Evolutionary conservation across 164 flowering plant species (phyloP).

Genomic region (Magnolia changhungtana): DNA sequence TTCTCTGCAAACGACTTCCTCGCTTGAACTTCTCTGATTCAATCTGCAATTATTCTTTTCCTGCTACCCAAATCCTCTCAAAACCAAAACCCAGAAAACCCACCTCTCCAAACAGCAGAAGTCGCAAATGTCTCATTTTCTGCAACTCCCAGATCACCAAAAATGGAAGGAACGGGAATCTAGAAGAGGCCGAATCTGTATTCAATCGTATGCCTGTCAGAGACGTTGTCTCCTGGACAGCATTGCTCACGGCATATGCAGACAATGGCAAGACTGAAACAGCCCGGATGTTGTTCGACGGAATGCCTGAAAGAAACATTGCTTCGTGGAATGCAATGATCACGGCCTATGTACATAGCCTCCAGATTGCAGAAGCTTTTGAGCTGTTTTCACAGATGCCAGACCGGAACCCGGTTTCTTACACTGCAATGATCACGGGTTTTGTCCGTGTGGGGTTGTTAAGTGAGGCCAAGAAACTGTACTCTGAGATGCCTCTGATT

Average conservation of each 20-base stretch:
- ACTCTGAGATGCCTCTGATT: constrained; percentile 17
- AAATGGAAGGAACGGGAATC: constrained; percentile 38
- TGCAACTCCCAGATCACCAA: constrained; percentile 45
- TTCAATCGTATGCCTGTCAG: constrained; percentile 39
- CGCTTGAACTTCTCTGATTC: neutral
- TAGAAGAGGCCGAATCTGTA: constrained; percentile 37
- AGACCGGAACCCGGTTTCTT: constrained; percentile 28
- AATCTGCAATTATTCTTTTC: neutral
- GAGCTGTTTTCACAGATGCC: constrained; percentile 33
- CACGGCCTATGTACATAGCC: constrained; percentile 33
- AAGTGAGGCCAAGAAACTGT: constrained; percentile 32
- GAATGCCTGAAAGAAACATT: constrained; percentile 40
- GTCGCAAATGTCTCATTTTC: constrained; percentile 19
- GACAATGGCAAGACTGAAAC: constrained; percentile 29
- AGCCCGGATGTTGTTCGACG: constrained; percentile 43
- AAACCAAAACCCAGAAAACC: constrained; percentile 5
- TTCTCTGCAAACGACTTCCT: neutral
- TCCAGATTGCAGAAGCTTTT: constrained; percentile 25
- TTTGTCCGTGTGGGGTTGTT: constrained; percentile 31
- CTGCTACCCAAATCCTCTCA: constrained; percentile 5
- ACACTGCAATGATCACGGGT: constrained; percentile 39
- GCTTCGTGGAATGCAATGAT: constrained; percentile 56
- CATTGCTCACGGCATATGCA: constrained; percentile 47
- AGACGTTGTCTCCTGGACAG: constrained; percentile 42
- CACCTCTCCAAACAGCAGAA: neutral